Percentiles rank a stretch among this genome's conserved stretches.
Conservation (phyloP, 2,329 filamentous ascomycete species). For the Cercospora nicotianae region DNA sequence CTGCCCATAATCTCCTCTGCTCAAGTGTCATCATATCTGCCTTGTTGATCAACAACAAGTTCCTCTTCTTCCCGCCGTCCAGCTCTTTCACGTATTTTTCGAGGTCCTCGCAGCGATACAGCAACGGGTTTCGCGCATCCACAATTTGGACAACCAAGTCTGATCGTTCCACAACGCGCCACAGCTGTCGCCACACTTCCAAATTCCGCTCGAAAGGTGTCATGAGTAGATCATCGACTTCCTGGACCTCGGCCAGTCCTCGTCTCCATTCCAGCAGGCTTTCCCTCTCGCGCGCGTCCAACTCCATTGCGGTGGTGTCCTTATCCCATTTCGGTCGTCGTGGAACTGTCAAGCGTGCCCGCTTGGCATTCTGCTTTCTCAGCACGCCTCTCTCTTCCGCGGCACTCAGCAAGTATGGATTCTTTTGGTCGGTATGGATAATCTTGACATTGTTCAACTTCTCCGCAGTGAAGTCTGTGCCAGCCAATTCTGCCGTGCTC, state of each 20-base stretch:
- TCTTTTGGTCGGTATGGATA: conserved; percentile 93
- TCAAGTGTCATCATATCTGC: conserved; percentile 95
- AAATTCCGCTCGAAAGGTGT: conserved; percentile 96
- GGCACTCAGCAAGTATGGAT: conserved; percentile 85
- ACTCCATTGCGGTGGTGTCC: conserved; percentile 75
- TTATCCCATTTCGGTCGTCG: conserved; percentile 86
- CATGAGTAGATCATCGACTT: conserved; percentile 92
- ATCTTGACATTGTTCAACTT: conserved; percentile 99
- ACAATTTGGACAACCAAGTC: conserved; percentile 98
- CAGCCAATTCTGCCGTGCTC: conserved; percentile 92
- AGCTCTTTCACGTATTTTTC: conserved; percentile 94
- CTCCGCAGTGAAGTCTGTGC: conserved; percentile 97
- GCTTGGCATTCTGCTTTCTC: conserved; percentile 81
- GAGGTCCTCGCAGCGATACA: conserved; percentile 92
- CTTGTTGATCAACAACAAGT: conserved; percentile 93
- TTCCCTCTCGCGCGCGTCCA: conserved; percentile 77
- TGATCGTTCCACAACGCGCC: conserved; percentile 95
- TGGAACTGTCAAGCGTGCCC: conserved; percentile 78
- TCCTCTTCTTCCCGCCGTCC: conserved; percentile 70
- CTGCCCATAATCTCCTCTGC: conserved; percentile 81
- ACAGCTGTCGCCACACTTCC: conserved; percentile 96
- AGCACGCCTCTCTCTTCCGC: conserved; percentile 76
- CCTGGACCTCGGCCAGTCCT: conserved; percentile 86
- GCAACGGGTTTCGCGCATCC: conserved; percentile 87
- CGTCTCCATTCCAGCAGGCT: conserved; percentile 84